These are phyloP conservation scores for Schizochytrium sp. DNA, from an alignment of 108 stramenopile genomes.

Conservation along the genomic window DNA sequence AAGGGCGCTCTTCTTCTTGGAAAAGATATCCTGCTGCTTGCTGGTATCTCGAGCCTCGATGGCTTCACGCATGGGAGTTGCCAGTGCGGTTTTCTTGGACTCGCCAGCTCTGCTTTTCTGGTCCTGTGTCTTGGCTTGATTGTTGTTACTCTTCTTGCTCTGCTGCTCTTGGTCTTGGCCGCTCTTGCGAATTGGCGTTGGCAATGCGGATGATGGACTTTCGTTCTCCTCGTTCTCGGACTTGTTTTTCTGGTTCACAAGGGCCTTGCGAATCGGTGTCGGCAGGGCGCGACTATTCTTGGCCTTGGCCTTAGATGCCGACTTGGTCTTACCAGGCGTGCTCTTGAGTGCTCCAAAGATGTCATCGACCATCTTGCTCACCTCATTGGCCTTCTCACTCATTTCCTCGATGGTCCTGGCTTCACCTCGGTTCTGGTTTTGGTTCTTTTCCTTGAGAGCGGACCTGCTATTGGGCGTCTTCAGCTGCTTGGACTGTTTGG, in stretches of 20 bases:
- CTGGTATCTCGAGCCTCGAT: neutral
- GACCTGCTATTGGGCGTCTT: neutral
- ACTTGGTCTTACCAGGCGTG: neutral
- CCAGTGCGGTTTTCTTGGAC: neutral
- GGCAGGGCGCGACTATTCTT: neutral
- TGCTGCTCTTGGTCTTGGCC: neutral
- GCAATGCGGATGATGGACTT: neutral
- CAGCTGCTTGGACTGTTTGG: neutral
- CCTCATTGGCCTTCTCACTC: neutral
- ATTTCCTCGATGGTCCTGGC: neutral
- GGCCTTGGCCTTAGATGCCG: constrained; percentile 3
- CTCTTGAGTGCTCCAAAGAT: neutral
- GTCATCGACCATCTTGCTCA: neutral
- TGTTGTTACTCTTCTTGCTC: neutral
- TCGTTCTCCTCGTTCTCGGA: neutral
- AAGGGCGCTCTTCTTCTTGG: constrained; percentile 9
- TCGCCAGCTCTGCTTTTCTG: constrained; percentile 32
- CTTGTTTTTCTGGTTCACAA: neutral
- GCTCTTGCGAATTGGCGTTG: constrained; percentile 36
- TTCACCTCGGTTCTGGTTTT: neutral
- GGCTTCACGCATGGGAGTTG: constrained; percentile 11
- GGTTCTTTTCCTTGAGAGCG: constrained; percentile 36
- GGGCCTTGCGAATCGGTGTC: constrained; percentile 5
- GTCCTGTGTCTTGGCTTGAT: neutral
- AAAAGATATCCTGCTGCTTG: neutral